Conservation (phyloP, 1,139 yeast species). For the Yamadazyma diospyri region DNA sequence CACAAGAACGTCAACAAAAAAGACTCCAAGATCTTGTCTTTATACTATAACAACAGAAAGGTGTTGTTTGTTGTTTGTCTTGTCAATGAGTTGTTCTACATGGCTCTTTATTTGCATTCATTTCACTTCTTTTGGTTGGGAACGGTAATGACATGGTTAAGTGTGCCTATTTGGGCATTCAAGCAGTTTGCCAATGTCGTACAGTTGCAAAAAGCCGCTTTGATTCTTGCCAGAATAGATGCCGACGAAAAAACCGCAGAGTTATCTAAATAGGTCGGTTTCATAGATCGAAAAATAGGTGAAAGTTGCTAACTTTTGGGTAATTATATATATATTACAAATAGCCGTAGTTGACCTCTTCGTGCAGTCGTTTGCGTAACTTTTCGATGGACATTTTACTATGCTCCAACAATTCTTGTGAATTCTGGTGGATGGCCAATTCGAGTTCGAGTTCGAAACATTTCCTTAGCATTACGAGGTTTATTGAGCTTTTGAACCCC, state of each 20-base stretch:
- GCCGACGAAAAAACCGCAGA: constrained; percentile 51
- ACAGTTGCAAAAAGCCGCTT: constrained; percentile 84
- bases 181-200: constrained; percentile 89
- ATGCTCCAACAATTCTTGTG: constrained; percentile 31
- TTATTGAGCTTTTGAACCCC: constrained; percentile 36
- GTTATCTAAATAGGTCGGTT: neutral
- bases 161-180: constrained; percentile 85
- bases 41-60: constrained; percentile 81
- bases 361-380: constrained; percentile 24
- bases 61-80: constrained; percentile 89
- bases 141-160: constrained; percentile 57
- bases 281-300: neutral
- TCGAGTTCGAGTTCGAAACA: constrained; percentile 33
- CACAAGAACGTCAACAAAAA: constrained; percentile 82
- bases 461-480: constrained; percentile 25
- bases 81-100: constrained; percentile 87
- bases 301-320: neutral
- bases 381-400: constrained; percentile 29
- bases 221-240: constrained; percentile 75
- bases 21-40: constrained; percentile 66
- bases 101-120: constrained; percentile 77
- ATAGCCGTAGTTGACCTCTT: constrained; percentile 29
- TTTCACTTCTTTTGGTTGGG: constrained; percentile 67
- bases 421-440: constrained; percentile 25
- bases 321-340: neutral